Evolutionary conservation across 345 rosid species (phyloP).

Genomic region (Murraya koenigii): DNA sequence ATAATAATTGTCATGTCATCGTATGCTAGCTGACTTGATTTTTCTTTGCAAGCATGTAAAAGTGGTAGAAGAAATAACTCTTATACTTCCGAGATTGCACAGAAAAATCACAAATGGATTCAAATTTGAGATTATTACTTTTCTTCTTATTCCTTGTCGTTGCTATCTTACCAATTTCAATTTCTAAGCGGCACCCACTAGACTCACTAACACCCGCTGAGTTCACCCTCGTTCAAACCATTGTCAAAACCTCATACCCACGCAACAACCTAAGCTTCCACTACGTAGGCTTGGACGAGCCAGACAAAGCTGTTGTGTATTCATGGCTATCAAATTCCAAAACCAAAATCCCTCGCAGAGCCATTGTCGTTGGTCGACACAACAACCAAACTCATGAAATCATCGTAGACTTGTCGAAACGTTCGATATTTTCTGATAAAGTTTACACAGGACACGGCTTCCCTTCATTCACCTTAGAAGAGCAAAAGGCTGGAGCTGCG

Average conservation of each 20-base stretch:
- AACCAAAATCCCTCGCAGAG: constrained; percentile 23
- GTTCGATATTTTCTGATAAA: background rate
- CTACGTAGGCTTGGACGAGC: constrained; percentile 24
- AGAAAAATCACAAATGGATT: too few relatives aligned
- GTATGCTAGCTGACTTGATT: too few relatives aligned
- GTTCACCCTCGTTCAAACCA: constrained; percentile 8
- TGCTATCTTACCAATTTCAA: background rate
- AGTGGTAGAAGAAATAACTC: too few relatives aligned
- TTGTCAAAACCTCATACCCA: background rate
- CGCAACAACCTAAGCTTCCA: constrained; percentile 8
- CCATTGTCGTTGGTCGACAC: constrained; percentile 22
- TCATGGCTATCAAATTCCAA: constrained; percentile 23
- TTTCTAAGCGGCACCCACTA: background rate
- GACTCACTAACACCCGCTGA: constrained; percentile 7
- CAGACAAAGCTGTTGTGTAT: constrained; percentile 7
- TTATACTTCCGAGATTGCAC: too few relatives aligned
- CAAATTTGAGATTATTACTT: too few relatives aligned
- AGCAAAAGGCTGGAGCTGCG: background rate
- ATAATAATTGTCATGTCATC: too few relatives aligned
- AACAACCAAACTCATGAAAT: constrained; percentile 18
- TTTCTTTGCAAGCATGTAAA: too few relatives aligned
- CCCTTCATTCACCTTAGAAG: background rate
- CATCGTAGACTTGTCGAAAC: background rate
- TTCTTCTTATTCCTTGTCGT: too few relatives aligned
- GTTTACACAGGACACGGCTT: background rate